Percentiles rank a stretch among this genome's conserved stretches.
phyloP scores from a whole-genome alignment of 1,284 basidiomycete species.

The Pterulicium gracile region DNA sequence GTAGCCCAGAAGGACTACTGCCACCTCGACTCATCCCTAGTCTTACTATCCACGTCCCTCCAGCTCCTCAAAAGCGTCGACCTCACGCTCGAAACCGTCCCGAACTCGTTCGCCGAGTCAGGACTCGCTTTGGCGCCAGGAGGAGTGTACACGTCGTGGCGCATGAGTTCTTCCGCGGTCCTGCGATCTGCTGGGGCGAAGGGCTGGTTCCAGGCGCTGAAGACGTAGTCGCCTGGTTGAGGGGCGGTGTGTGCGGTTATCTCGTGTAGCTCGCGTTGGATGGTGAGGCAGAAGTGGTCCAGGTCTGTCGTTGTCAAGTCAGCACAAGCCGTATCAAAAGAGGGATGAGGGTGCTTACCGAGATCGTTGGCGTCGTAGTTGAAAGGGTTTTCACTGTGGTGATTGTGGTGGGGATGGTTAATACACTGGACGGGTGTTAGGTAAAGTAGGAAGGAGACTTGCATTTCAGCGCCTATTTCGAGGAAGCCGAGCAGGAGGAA shows the following conservation, averaged over 20 bases:
- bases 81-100: conserved; percentile 38
- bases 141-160: conserved; percentile 20
- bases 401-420: background rate
- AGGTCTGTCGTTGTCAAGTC: conserved; percentile 31
- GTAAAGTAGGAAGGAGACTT: conserved; percentile 13
- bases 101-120: conserved; percentile 18
- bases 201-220: conserved; percentile 47
- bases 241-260: conserved; percentile 54
- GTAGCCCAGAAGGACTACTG: too few species aligned
- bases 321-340: background rate
- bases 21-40: conserved; percentile 13
- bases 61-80: conserved; percentile 44
- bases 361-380: conserved; percentile 61
- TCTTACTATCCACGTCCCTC: conserved; percentile 35
- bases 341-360: conserved; percentile 21
- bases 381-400: conserved; percentile 52
- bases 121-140: conserved; percentile 13
- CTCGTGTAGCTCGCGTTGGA: conserved; percentile 56
- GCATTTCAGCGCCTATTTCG: conserved; percentile 64
- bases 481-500: conserved; percentile 60
- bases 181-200: conserved; percentile 56
- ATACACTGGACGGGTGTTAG: conserved; percentile 1
- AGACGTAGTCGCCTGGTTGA: conserved; percentile 39
- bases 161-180: conserved; percentile 39
- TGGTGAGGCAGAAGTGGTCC: conserved; percentile 49